Evolutionary conservation across 1,139 yeast genomes (phyloP).

Genomic region (Hansenula anomala): DNA sequence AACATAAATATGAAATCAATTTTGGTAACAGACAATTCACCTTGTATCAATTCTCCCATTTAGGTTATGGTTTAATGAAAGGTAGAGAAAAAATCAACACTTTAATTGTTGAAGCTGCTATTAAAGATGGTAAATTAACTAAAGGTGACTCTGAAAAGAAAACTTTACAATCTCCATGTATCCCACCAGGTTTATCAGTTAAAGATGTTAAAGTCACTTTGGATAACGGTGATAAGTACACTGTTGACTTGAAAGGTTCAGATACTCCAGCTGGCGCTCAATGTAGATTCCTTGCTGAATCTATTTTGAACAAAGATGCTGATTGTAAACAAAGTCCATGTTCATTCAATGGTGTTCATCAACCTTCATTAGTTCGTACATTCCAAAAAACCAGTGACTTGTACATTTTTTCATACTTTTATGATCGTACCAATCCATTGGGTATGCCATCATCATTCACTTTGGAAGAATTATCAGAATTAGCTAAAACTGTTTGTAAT

Average conservation of each 20-base stretch:
- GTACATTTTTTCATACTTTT: slow-evolving; percentile 88
- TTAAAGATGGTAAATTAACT: slow-evolving; percentile 34
- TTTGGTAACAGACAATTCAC: slow-evolving; percentile 80
- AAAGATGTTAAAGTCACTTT: slow-evolving; percentile 54
- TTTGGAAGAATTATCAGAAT: slow-evolving; percentile 73
- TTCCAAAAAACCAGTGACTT: slow-evolving; percentile 70
- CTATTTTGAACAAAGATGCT: slow-evolving; percentile 75
- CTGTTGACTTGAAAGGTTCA: slow-evolving; percentile 75
- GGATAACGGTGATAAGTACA: slow-evolving; percentile 43
- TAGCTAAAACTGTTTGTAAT: slow-evolving; percentile 79
- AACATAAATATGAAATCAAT: slow-evolving; percentile 73
- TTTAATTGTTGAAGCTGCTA: slow-evolving; percentile 46
- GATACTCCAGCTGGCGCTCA: slow-evolving; percentile 56
- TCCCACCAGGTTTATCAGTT: slow-evolving; percentile 67
- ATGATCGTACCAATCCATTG: slow-evolving; percentile 87
- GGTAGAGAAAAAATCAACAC: slow-evolving; percentile 82
- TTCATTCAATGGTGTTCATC: slow-evolving; percentile 95
- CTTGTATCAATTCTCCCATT: slow-evolving; percentile 92
- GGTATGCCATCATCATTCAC: slow-evolving; percentile 94
- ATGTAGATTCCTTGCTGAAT: slow-evolving; percentile 82
- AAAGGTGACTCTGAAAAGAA: slow-evolving; percentile 33
- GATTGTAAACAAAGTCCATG: slow-evolving; percentile 77
- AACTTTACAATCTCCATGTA: slow-evolving; percentile 70
- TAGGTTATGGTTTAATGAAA: slow-evolving; percentile 93
- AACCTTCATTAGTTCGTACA: slow-evolving; percentile 79